Base-by-base conservation (phyloP, 192 early-diverging fungal genomes). In the Piromyces finnis region DNA sequence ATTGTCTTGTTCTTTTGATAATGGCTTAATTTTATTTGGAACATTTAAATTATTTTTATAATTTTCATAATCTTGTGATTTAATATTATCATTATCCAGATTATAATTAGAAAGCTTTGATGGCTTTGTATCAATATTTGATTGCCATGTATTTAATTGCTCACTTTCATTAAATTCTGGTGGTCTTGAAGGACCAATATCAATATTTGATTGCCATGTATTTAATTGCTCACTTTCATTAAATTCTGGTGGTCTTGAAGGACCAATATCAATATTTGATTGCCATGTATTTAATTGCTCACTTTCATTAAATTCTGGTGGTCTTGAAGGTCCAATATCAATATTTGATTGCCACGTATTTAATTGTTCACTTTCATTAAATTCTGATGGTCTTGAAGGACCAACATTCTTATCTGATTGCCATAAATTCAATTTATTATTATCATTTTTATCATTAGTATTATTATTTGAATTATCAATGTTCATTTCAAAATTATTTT, bases 1-100 rank as follows among this genome's bases (percentile, higher is more conserved):
- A 68, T 68, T 68, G 9, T 68, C 51, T 68, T 6, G 26, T 9
- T 68, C 51, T 11, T 68, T 68, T 5, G 51, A 68, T 68, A 68
- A 27, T n/a, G 51, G 51, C 7, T 68, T 68, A 9, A 68, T 68
- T 68, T 51, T 68, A 68, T 68, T n/a, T n/a, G 51, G 51, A n/a
- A 68, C 90, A 68, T 80, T 88, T 79, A 81, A 80, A 78, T 81
- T 85, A 41, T 80, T 81, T 81, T 80, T 81, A 82, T 78, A 84
- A 79, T 41, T 85, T 32, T 82, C 81, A 79, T 83, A 81, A 39
- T 86, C 81, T 27, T 85, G 37, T 41, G 59, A 77, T 83, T 78
- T 79, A 78, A 82, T 79, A 11, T 82, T 83, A 78, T 79, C 80
- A 11, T 79, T 39, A 30, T 86, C 82, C n/a, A n/a, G n/a, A 32